These are phyloP conservation scores for Senna tora DNA, from an alignment of 306 rosid species.

Conservation along the genomic window DNA sequence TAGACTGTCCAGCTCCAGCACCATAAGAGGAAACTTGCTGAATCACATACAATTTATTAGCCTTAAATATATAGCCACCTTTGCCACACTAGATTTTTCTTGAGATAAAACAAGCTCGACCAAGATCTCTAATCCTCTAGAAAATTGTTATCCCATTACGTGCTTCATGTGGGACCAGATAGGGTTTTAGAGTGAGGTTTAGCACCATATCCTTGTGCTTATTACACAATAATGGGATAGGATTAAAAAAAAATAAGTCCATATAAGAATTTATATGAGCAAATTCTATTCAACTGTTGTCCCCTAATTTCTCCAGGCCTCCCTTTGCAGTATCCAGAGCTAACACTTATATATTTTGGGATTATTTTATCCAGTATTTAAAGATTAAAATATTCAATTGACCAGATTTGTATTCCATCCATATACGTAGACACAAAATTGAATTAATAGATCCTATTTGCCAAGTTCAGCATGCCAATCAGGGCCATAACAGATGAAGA, in stretches of 20 bases:
- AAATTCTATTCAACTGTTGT: background rate
- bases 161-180: background rate
- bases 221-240: background rate
- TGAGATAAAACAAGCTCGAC: constrained; percentile 21
- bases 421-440: constrained; percentile 21
- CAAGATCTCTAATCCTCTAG: constrained; percentile 2
- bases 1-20: constrained; percentile 72
- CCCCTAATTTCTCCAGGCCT: background rate
- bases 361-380: background rate
- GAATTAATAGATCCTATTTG: constrained; percentile 15
- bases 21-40: constrained; percentile 81
- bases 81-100: constrained; percentile 7
- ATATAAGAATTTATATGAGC: constrained; percentile 15
- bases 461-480: constrained; percentile 12
- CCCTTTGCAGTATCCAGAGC: background rate
- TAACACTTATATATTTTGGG: constrained; percentile 1
- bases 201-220: constrained; percentile 15
- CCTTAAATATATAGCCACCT: constrained; percentile 32
- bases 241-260: too few species aligned
- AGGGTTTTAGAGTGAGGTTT: constrained; percentile 8
- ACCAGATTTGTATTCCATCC: background rate
- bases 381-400: constrained; percentile 18
- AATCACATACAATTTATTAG: constrained; percentile 45
- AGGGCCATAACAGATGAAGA: constrained; percentile 23
- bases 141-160: constrained; percentile 22